A percentile compares a stretch with the other conserved stretches of the same genome.
These are phyloP conservation scores for Suhomyces xylopsoci DNA, from an alignment of 805 yeast species.

Conservation along the genomic window DNA sequence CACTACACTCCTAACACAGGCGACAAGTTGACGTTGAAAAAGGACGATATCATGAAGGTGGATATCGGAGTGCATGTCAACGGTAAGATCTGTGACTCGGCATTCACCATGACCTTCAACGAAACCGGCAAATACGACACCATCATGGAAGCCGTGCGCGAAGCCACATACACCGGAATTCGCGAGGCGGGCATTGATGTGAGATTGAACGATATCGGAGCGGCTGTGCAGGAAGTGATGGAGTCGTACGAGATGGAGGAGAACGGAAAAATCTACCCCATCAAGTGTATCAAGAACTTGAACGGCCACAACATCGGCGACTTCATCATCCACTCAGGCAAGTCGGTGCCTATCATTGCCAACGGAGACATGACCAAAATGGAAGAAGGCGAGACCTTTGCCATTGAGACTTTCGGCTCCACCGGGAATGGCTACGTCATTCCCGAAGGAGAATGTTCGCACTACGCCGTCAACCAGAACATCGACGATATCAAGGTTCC, in stretches of 20 bases:
- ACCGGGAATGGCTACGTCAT: slow-evolving; percentile 93
- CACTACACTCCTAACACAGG: slow-evolving; percentile 98
- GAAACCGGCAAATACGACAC: slow-evolving; percentile 78
- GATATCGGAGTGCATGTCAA: slow-evolving; percentile 96
- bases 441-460: slow-evolving; percentile 89
- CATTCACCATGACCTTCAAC: slow-evolving; percentile 88
- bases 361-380: slow-evolving; percentile 92
- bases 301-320: slow-evolving; percentile 92
- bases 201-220: slow-evolving; percentile 91
- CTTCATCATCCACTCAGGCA: slow-evolving; percentile 87
- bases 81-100: slow-evolving; percentile 92
- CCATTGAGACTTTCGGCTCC: slow-evolving; percentile 96
- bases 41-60: slow-evolving; percentile 94
- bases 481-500: slow-evolving; percentile 42
- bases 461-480: slow-evolving; percentile 68
- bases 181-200: slow-evolving; percentile 95
- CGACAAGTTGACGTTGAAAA: slow-evolving; percentile 72
- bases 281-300: slow-evolving; percentile 86
- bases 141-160: slow-evolving; percentile 79
- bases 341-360: slow-evolving; percentile 93
- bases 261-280: slow-evolving; percentile 79
- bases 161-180: slow-evolving; percentile 92
- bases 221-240: slow-evolving; percentile 94
- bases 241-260: slow-evolving; percentile 92
- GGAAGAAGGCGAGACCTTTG: slow-evolving; percentile 98